These are phyloP conservation scores for Carex kokanica DNA, from an alignment of 176 grass and related monocot genomes.

Conservation along the genomic window DNA sequence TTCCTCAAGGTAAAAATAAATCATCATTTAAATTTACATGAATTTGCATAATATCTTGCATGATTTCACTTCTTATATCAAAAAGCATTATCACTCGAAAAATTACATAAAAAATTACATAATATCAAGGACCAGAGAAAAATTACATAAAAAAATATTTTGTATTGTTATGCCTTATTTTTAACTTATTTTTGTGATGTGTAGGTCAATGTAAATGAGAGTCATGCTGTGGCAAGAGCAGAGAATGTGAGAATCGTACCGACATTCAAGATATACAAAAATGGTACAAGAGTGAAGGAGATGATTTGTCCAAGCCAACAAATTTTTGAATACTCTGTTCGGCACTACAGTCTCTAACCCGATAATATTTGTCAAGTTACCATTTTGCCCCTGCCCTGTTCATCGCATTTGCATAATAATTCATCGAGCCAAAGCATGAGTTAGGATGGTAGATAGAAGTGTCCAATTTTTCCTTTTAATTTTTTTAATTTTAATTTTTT, in stretches of 20 bases:
- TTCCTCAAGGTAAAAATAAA: slow-evolving; percentile 69
- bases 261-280: slow-evolving; percentile 97
- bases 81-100: background rate
- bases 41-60: background rate
- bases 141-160: background rate
- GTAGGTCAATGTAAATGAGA: slow-evolving; percentile 76
- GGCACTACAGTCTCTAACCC: slow-evolving; percentile 68
- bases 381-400: slow-evolving; percentile 31
- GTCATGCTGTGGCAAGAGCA: slow-evolving; percentile 48
- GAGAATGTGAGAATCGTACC: slow-evolving; percentile 84
- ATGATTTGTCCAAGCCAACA: slow-evolving; percentile 92
- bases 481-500: slow-evolving; percentile 21
- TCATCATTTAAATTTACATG: background rate
- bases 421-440: slow-evolving; percentile 37
- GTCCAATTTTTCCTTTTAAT: slow-evolving; percentile 30
- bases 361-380: slow-evolving; percentile 30
- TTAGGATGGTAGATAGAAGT: slow-evolving; percentile 50
- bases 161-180: background rate
- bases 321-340: slow-evolving; percentile 77
- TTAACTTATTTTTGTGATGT: background rate
- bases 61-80: slow-evolving; percentile 9
- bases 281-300: slow-evolving; percentile 75
- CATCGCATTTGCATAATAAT: slow-evolving; percentile 50
- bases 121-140: background rate
- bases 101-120: too few species aligned